Base-by-base conservation (phyloP, 257 asterid genomes). In the Salvia splendens region DNA sequence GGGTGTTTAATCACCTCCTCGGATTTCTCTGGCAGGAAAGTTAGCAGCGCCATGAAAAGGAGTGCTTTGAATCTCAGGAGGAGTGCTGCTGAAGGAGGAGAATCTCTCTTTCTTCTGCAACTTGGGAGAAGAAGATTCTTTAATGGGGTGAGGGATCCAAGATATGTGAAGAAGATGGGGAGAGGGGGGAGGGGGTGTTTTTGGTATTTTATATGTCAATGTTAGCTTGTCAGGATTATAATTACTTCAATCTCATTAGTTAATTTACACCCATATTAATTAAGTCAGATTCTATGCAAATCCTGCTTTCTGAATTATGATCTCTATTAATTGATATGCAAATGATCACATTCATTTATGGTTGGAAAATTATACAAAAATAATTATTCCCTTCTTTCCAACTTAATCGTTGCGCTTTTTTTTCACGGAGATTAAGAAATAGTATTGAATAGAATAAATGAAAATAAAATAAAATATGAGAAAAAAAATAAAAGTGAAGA, bases 121-220 rank as follows among this genome's bases (percentile, higher is more conserved):
- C 28, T 65, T 55, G 68, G 67, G 36, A 69, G 63, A 36, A 53
- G 73, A 65, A 33, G 79, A 66, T 83, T 76, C 78, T 83, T 85
- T 85, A 80, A 80, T 80, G 80, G 65, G 77, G 72, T 65, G 79
- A 72, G 90, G 84, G 92, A 83, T 85, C 85, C 92, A 68, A 81
- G 82, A 71, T 66, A 72, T 61, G 68, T 56, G 50, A 58, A 58
- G 74, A 17, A 16, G 45, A 9, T 12, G 46, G 47, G 73, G 17
- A 7, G 38, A 46, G 42, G 4, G 35, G 61, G 73, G 42, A 28
- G 54, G 41, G 64, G 72, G 68, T 5, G 33, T 41, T 62, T 70
- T 64, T 15, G 24, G 35, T 70, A 74, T n/a, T 61, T 74, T 48
- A 33, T 7, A 11, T 50, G 50, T 49, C 61, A 20, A 5, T 42